phyloP scores from a whole-genome alignment of 345 rosid genomes.

The Reutealis trisperma region DNA sequence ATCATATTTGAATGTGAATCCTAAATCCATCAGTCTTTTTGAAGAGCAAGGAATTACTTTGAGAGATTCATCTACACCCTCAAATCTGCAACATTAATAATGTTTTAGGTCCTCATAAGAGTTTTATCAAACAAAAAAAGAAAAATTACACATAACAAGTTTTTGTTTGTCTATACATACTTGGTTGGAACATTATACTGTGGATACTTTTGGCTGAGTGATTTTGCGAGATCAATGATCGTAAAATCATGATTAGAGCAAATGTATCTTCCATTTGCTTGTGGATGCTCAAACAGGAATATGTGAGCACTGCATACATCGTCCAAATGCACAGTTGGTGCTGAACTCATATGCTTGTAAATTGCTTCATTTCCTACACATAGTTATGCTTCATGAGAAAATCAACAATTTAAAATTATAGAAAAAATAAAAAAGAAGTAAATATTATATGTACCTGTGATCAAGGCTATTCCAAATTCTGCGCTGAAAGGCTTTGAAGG shows the following conservation, averaged over 20 bases:
- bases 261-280: constrained; percentile 21
- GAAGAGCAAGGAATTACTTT: not conserved
- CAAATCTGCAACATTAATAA: not conserved
- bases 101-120: too few relatives aligned
- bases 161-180: not conserved
- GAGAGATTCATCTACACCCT: not conserved
- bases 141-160: too few relatives aligned
- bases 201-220: constrained; percentile 12
- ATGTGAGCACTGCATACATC: constrained; percentile 21
- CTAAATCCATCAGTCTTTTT: not conserved
- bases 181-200: constrained; percentile 8
- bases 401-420: not conserved
- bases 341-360: constrained; percentile 18
- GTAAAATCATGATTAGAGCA: not conserved
- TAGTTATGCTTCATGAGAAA: not conserved
- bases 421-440: not conserved
- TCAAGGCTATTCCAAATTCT: constrained; percentile 25
- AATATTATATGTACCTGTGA: constrained; percentile 15
- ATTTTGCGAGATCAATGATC: constrained; percentile 3
- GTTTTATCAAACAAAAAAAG: too few relatives aligned
- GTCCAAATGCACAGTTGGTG: constrained; percentile 22
- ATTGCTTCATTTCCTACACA: constrained; percentile 29
- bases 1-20: not conserved
- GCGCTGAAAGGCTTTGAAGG: constrained; percentile 30
- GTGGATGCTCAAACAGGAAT: constrained; percentile 16